Base-by-base conservation (phyloP, 495 filamentous ascomycete species). In the Aspergillus biplanus region DNA sequence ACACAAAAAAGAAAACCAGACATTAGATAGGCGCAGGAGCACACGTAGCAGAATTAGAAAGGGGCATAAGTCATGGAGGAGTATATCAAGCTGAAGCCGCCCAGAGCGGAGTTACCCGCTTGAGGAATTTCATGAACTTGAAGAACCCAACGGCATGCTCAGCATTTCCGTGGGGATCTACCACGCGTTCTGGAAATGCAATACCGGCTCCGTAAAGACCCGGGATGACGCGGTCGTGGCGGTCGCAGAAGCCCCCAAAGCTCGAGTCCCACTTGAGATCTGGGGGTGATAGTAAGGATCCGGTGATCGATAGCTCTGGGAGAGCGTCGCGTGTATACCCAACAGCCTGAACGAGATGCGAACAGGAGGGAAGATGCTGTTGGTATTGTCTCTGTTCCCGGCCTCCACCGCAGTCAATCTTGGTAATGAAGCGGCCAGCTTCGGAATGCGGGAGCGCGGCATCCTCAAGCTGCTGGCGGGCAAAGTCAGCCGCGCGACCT, bases 81-180 rank as follows among this genome's bases (percentile, higher is more conserved):
- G 18, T 5, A 27, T 12, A 31, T 44, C 39, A 27, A 27, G 21
- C 21, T 27, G 21, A 27, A 27, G 21, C 21, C 34, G 44, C n/a
- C 84, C 83, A 87, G 21, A 70, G 61, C 33, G 82, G 82, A 15
- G 72, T 65, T 31, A 85, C 83, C 63, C 74, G 75, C 68, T 85
- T 83, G 58, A 86, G 67, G 65, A 80, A 87, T 59, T 79, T 84
- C 85, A 87, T 87, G 67, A 88, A 88, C 75, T 88, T 88, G 53
- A 73, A 84, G 69, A 87, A 83, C 0, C 86, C 86, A 42, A 88
- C 86, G 7, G 84, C 82, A 73, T 80, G 77, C 72, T 88, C 86
- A 12, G 83, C 83, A 75, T 87, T 87, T 6, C 86, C 86, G 34
- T 77, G 62, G 0, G 85, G 86, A 75, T 88, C 86, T 31, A 80